Evolutionary conservation across 305 asterid species (phyloP).

Genomic region (Vinca major): DNA sequence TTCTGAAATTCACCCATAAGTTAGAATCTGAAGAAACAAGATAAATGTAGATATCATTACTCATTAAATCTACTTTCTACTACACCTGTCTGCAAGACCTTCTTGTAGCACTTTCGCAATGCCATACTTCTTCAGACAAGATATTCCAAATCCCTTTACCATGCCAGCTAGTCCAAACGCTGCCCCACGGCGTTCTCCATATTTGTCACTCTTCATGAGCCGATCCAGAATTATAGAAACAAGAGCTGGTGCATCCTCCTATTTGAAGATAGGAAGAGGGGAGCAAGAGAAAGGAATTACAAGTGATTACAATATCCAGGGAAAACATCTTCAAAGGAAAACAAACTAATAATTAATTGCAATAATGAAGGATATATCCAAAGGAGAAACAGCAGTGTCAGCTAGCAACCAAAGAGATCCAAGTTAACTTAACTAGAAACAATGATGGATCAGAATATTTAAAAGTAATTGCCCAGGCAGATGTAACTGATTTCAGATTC

Average conservation of each 20-base stretch:
- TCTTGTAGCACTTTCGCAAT: slow-evolving; percentile 52
- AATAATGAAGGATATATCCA: background rate
- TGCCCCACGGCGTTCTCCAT: slow-evolving; percentile 99
- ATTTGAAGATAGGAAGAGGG: slow-evolving; percentile 17
- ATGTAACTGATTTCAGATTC: background rate
- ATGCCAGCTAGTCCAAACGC: slow-evolving; percentile 99
- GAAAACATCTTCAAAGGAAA: background rate
- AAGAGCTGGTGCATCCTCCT: slow-evolving; percentile 90
- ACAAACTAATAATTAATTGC: slow-evolving; percentile 1
- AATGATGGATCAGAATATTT: background rate
- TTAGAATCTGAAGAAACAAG: no score
- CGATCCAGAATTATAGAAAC: slow-evolving; percentile 73
- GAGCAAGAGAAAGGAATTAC: background rate
- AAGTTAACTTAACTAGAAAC: background rate
- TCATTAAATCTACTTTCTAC: background rate
- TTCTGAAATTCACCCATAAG: no score
- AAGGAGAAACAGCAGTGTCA: background rate
- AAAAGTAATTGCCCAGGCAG: background rate
- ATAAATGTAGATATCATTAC: no score
- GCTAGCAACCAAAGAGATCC: background rate
- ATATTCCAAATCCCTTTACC: slow-evolving; percentile 82
- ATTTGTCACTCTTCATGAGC: slow-evolving; percentile 93
- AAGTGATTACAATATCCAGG: background rate
- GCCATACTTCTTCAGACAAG: slow-evolving; percentile 79
- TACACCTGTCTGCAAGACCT: slow-evolving; percentile 82